Percentiles rank a stretch among this genome's conserved stretches.
These are phyloP conservation scores for Fraxinus latifolia DNA, from an alignment of 305 asterid species.

Conservation along the genomic window DNA sequence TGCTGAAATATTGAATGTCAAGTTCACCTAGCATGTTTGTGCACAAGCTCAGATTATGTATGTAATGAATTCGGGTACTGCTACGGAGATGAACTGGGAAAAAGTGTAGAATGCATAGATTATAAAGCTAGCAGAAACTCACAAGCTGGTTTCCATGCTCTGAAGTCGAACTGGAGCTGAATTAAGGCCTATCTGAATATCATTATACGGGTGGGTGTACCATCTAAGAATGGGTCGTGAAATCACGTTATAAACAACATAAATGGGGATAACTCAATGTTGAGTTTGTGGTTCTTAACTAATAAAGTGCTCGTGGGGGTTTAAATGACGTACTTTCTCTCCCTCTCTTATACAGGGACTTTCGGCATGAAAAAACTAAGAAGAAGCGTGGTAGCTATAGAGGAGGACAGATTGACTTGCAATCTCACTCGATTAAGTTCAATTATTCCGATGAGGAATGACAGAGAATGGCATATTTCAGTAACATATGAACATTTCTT, in stretches of 20 bases:
- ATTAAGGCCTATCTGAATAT: background rate
- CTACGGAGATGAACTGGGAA: background rate
- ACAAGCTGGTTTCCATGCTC: slow-evolving; percentile 6
- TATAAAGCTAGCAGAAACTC: background rate
- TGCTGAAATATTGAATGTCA: background rate
- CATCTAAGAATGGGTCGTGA: background rate
- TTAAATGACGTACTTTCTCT: background rate
- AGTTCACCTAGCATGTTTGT: background rate
- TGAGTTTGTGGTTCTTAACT: background rate
- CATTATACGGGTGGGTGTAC: background rate
- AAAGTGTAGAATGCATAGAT: background rate
- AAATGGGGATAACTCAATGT: background rate
- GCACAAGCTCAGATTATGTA: background rate
- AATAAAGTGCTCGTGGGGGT: background rate
- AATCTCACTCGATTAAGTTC: slow-evolving; percentile 81
- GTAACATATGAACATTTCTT: background rate
- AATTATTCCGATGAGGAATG: slow-evolving; percentile 53
- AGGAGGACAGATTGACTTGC: slow-evolving; percentile 78
- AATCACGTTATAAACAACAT: background rate
- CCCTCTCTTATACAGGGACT: slow-evolving; percentile 34
- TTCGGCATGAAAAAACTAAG: slow-evolving; percentile 68
- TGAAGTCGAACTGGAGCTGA: background rate
- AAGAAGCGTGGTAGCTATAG: slow-evolving; percentile 96
- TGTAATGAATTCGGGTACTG: background rate
- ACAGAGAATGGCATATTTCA: background rate